Evolutionary conservation across 176 grass and related monocot species (phyloP).

Genomic region (sorghum (Sorghum bicolor)): Sorghum_bicolor_NCBIv3 NC_012875.2:15106001-15106500

Average conservation of each 20-base stretch:
- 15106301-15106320: background rate
- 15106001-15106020: background rate
- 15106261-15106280: background rate
- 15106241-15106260: background rate
- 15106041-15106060: background rate
- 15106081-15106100: background rate
- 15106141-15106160: background rate
- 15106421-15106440: background rate
- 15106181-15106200: background rate
- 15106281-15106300: background rate
- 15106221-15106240: background rate
- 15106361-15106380: background rate
- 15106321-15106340: background rate
- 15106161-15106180: background rate
- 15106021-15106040: background rate
- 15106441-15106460: background rate
- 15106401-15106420: background rate
- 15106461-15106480: background rate
- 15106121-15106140: background rate
- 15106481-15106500: background rate
- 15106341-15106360: background rate
- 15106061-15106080: background rate
- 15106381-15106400: background rate
- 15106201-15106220: background rate
- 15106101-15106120: background rate